Base-by-base conservation (phyloP, 805 yeast genomes). In the Sugiyamaella americana region DNA sequence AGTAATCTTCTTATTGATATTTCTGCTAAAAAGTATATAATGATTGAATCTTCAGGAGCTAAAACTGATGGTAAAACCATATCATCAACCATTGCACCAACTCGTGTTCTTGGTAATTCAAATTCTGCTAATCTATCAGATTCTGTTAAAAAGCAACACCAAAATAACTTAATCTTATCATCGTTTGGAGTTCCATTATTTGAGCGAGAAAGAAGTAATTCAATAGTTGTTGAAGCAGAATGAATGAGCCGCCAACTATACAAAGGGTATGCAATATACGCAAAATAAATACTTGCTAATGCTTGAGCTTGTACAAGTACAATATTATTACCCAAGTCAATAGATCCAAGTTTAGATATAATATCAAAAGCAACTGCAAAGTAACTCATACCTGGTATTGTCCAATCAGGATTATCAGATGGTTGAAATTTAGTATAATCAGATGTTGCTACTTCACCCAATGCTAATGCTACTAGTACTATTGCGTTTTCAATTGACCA, bases 1-100 rank as follows among this genome's bases (percentile, higher is more conserved):
- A 52, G 49, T 17, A 52, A 44, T 16, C 54, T 41, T 11, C 54
- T 48, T 23, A 52, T 48, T n/a, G 56, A 48, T 17, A 51, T 52
- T 32, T 53, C 53, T 22, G 56, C 56, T 1, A 52, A 44, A 39
- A 52, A 49, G 22, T 51, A 46, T 8, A 26, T 26, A 26, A 26
- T 26, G 11, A 26, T 13, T 18, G 43, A 44, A 35, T 49, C 50
- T 19, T 11, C 35, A 13, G 50, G 17, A 40, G 43, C 43, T 13
- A 19, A 16, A 11, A 30, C 37, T 4, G 37, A 19, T 17, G 51
- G 51, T 4, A 48, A 41, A 21, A 42, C 30, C 39, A 45, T 38
- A 17, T 48, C 48, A 22, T 48, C 51, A 3, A 45, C 51, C 13
- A 48, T 26, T 16, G 18, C 19, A 23, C 44, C 51, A 16, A 48